phyloP scores from a whole-genome alignment of 2,329 filamentous ascomycete genomes.

The Dactylella cylindrospora region DNA sequence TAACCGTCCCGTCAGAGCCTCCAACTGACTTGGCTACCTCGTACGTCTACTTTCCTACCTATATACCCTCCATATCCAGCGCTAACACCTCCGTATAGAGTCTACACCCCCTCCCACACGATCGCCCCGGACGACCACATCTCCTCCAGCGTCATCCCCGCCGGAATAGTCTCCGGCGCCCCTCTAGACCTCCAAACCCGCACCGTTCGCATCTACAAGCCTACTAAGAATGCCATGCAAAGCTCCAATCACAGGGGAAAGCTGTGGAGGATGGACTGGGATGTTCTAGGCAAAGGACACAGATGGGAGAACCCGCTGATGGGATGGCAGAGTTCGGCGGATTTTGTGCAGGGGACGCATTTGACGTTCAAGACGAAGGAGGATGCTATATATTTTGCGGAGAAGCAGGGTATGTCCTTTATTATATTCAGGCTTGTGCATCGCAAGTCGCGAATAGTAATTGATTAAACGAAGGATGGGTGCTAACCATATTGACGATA shows the following conservation, averaged over 20 bases:
- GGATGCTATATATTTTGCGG: constrained; percentile 89
- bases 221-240: constrained; percentile 91
- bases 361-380: constrained; percentile 90
- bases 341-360: constrained; percentile 91
- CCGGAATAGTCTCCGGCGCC: constrained; percentile 85
- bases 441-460: too few species aligned
- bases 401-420: constrained; percentile 74
- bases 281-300: constrained; percentile 78
- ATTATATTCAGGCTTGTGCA: too few species aligned
- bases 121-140: constrained; percentile 77
- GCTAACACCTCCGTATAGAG: constrained; percentile 57
- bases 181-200: constrained; percentile 91
- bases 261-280: constrained; percentile 98
- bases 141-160: constrained; percentile 62
- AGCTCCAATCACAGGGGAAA: constrained; percentile 82
- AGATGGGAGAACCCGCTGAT: constrained; percentile 98
- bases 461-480: too few species aligned
- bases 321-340: constrained; percentile 95
- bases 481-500: not conserved
- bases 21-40: constrained; percentile 29
- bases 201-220: constrained; percentile 92
- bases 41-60: constrained; percentile 1
- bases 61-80: not conserved
- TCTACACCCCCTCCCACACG: constrained; percentile 88
- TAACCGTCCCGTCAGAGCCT: constrained; percentile 22